These are phyloP conservation scores for Phytophthora pisi DNA, from an alignment of 352 stramenopile species.

Conservation along the genomic window DNA sequence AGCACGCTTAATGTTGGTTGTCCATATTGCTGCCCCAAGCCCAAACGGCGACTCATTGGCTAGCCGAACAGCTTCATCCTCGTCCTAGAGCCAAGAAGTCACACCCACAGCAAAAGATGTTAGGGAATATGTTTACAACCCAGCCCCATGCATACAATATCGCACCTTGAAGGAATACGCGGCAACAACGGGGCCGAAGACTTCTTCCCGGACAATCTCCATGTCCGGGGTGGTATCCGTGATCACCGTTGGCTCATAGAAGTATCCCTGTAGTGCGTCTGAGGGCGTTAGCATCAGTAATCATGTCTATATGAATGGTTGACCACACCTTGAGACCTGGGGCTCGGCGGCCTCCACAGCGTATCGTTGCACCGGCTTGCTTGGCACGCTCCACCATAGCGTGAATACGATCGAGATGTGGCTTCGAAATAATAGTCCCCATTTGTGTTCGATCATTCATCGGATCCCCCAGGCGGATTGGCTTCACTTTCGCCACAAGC, in stretches of 20 bases:
- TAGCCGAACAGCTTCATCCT: slow-evolving; percentile 73
- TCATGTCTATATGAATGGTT: not conserved
- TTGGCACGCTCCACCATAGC: slow-evolving; percentile 81
- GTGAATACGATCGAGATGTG: slow-evolving; percentile 65
- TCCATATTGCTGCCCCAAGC: slow-evolving; percentile 88
- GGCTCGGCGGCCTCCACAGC: slow-evolving; percentile 70
- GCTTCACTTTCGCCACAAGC: slow-evolving; percentile 54
- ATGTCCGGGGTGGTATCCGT: slow-evolving; percentile 63
- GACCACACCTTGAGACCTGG: slow-evolving; percentile 35
- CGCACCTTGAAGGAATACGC: slow-evolving; percentile 47
- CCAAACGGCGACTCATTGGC: slow-evolving; percentile 87
- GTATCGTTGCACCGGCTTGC: slow-evolving; percentile 75
- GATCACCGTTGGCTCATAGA: slow-evolving; percentile 94
- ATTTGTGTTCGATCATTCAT: slow-evolving; percentile 60
- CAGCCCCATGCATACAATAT: not conserved
- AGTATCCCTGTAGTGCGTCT: slow-evolving; percentile 63
- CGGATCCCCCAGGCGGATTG: slow-evolving; percentile 61
- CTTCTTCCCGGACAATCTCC: slow-evolving; percentile 87
- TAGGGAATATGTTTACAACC: not conserved
- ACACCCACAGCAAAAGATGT: not conserved
- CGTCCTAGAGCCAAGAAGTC: slow-evolving; percentile 40
- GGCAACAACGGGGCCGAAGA: slow-evolving; percentile 88
- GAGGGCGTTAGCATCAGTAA: not conserved
- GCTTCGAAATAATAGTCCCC: slow-evolving; percentile 70
- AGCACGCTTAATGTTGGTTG: slow-evolving; percentile 73